These are phyloP conservation scores for Ceriops tagal DNA, from an alignment of 345 rosid species.

Conservation along the genomic window DNA sequence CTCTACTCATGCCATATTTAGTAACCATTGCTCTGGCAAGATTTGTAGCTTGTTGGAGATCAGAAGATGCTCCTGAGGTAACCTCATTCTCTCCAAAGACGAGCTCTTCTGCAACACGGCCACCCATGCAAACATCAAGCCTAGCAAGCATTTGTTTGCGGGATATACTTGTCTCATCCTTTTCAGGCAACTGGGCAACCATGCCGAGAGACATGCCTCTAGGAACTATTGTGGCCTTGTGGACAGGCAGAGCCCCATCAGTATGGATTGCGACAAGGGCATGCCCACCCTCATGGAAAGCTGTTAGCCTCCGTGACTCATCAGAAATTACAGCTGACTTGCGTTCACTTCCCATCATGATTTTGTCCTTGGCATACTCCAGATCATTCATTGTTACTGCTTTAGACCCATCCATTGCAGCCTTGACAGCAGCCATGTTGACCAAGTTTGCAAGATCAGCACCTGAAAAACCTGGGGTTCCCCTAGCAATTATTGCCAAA, in stretches of 20 bases:
- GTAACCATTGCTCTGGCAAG: slow-evolving; percentile 92
- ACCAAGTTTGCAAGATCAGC: slow-evolving; percentile 93
- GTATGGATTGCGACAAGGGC: slow-evolving; percentile 94
- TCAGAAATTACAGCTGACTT: slow-evolving; percentile 92
- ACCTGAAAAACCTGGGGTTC: slow-evolving; percentile 96
- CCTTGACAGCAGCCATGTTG: slow-evolving; percentile 90
- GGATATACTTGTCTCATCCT: slow-evolving; percentile 69
- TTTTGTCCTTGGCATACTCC: slow-evolving; percentile 90
- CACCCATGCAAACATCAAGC: slow-evolving; percentile 95
- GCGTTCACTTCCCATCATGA: slow-evolving; percentile 97
- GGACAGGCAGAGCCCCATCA: slow-evolving; percentile 91
- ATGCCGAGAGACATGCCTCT: slow-evolving; percentile 95
- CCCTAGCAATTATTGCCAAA: slow-evolving; percentile 89
- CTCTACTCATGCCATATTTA: slow-evolving; percentile 83
- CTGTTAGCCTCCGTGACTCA: slow-evolving; percentile 69
- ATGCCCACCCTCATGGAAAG: slow-evolving; percentile 98
- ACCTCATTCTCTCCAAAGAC: slow-evolving; percentile 89
- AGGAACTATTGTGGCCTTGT: slow-evolving; percentile 94
- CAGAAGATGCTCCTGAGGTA: slow-evolving; percentile 85
- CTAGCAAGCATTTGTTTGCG: slow-evolving; percentile 95
- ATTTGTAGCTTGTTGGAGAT: slow-evolving; percentile 76
- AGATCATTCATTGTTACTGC: slow-evolving; percentile 91
- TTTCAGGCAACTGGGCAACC: slow-evolving; percentile 88
- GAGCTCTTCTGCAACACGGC: slow-evolving; percentile 92
- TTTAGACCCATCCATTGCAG: slow-evolving; percentile 94